phyloP scores from a whole-genome alignment of 306 rosid species.

The Quercus agrifolia region DNA sequence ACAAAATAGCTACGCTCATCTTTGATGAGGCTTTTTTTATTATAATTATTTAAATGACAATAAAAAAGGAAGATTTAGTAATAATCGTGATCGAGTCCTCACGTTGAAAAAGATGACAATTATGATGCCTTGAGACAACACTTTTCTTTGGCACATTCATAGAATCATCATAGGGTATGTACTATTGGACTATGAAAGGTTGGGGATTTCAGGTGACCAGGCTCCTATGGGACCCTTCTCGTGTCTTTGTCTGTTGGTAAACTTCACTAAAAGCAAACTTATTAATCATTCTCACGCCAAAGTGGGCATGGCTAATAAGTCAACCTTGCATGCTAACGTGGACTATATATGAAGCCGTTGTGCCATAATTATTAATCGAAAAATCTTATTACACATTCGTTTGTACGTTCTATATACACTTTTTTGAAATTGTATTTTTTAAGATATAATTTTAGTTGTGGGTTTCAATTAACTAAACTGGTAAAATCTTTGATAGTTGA shows the following conservation, averaged over 20 bases:
- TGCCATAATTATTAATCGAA: too few relatives aligned
- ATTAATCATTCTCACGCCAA: not conserved
- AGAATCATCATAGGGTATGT: not conserved
- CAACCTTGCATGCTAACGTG: not conserved
- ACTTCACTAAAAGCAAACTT: too few relatives aligned
- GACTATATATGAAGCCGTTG: too few relatives aligned
- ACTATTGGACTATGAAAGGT: not conserved
- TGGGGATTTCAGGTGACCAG: not conserved
- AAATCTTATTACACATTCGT: too few relatives aligned
- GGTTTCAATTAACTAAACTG: fast-evolving
- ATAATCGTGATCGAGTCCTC: not conserved
- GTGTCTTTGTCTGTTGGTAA: not conserved
- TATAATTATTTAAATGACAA: not conserved
- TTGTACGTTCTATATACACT: too few relatives aligned
- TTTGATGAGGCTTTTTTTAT: not conserved
- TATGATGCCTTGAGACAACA: not conserved
- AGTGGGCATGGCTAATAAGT: not conserved
- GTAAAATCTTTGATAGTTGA: too few relatives aligned
- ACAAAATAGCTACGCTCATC: too few relatives aligned
- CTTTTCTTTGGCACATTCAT: not conserved
- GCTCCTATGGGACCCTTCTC: not conserved
- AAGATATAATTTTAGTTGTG: too few relatives aligned
- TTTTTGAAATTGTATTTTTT: too few relatives aligned
- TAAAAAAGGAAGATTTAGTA: not conserved
- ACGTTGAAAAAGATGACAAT: not conserved